Evolutionary conservation across 2,329 filamentous ascomycete species (phyloP).

Genomic region (Aureobasidium zeae): DNA sequence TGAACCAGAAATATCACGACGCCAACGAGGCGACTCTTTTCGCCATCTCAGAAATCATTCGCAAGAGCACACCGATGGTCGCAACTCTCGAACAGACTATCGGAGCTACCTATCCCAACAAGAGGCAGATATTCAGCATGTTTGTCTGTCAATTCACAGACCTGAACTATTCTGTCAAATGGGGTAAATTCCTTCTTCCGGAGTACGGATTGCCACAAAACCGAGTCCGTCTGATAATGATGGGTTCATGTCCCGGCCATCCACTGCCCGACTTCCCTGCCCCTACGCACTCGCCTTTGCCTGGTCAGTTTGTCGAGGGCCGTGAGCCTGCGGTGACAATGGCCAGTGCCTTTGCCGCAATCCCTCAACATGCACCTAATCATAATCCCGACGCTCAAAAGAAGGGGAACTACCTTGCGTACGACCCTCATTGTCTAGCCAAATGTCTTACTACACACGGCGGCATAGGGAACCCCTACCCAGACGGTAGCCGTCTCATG

Average conservation of each 20-base stretch:
- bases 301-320: slow-evolving; percentile 15
- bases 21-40: slow-evolving; percentile 53
- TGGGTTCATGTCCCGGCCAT: slow-evolving; percentile 58
- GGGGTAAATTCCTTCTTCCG: slow-evolving; percentile 48
- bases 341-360: slow-evolving; percentile 31
- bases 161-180: slow-evolving; percentile 59
- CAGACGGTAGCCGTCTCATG: slow-evolving; percentile 51
- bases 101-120: slow-evolving; percentile 47
- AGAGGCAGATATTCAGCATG: slow-evolving; percentile 47
- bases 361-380: slow-evolving; percentile 30
- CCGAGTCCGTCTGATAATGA: slow-evolving; percentile 42
- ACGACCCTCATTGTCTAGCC: slow-evolving; percentile 41
- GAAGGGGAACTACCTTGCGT: slow-evolving; percentile 30
- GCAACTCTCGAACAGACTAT: slow-evolving; percentile 73
- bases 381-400: slow-evolving; percentile 32
- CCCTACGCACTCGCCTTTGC: slow-evolving; percentile 23
- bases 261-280: slow-evolving; percentile 55
- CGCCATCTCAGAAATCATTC: slow-evolving; percentile 44
- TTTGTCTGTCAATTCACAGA: slow-evolving; percentile 57
- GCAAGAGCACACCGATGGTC: slow-evolving; percentile 53
- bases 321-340: slow-evolving; percentile 35
- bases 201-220: slow-evolving; percentile 44
- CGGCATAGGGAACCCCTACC: slow-evolving; percentile 56
- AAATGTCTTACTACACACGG: slow-evolving; percentile 55
- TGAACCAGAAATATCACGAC: slow-evolving; percentile 52